phyloP scores from a whole-genome alignment of 257 asterid species.

The Solanum acaule region DNA sequence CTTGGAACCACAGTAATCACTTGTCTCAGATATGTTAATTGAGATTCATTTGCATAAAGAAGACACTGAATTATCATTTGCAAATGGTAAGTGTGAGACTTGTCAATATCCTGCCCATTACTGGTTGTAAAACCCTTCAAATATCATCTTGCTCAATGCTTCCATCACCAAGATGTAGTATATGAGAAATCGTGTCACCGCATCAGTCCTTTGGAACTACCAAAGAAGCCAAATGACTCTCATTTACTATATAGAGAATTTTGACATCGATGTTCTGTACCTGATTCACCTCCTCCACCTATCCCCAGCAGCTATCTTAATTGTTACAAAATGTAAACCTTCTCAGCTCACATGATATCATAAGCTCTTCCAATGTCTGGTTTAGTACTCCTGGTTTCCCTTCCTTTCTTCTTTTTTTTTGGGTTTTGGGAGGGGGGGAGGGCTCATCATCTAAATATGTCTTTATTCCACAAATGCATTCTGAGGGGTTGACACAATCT shows the following conservation, averaged over 20 bases:
- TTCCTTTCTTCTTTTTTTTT: not conserved
- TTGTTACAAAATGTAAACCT: not conserved
- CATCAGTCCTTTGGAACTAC: not conserved
- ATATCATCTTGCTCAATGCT: not conserved
- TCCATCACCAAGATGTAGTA: not conserved
- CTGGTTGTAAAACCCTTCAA: not conserved
- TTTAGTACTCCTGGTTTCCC: not conserved
- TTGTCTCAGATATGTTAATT: too few relatives aligned
- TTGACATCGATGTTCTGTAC: not conserved
- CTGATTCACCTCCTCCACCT: not conserved
- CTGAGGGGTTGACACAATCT: not conserved
- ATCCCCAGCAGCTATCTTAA: not conserved
- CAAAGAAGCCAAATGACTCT: not conserved
- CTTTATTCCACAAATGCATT: not conserved
- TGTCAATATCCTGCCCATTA: not conserved
- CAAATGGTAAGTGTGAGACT: not conserved
- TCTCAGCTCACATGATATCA: not conserved
- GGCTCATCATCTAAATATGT: not conserved
- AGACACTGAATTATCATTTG: not conserved
- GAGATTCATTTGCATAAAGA: not conserved
- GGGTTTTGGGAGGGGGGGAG: not conserved
- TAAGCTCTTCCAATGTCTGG: not conserved
- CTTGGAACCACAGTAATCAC: not conserved
- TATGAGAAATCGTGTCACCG: not conserved
- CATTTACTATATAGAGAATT: not conserved